Conservation (phyloP, 805 yeast genomes). For the Starmerella khaoyaiensis region DNA sequence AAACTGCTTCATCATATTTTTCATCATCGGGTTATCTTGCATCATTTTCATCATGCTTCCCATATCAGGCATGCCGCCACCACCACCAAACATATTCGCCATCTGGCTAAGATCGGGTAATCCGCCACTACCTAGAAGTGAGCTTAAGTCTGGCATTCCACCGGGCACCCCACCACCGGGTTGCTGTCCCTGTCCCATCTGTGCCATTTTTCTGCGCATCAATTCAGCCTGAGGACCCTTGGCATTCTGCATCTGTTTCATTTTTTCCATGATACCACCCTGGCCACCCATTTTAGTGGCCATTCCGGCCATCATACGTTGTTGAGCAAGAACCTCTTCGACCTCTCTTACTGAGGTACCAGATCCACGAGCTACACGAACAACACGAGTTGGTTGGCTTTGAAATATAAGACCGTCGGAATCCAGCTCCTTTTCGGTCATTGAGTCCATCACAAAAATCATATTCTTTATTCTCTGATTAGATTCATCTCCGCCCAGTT, state of each 20-base stretch:
- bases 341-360: constrained; percentile 89
- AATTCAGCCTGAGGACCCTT: constrained; percentile 35
- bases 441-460: constrained; percentile 88
- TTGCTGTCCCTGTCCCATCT: constrained; percentile 30
- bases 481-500: constrained; percentile 86
- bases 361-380: constrained; percentile 86
- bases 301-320: constrained; percentile 87
- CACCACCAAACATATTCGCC: constrained; percentile 48
- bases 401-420: constrained; percentile 74
- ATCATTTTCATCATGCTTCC: constrained; percentile 50
- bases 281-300: constrained; percentile 54
- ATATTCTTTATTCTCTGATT: constrained; percentile 70
- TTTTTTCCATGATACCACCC: constrained; percentile 40
- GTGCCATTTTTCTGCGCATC: constrained; percentile 34
- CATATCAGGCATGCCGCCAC: constrained; percentile 59
- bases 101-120: constrained; percentile 42
- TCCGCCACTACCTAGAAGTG: constrained; percentile 34
- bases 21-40: constrained; percentile 36
- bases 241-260: constrained; percentile 27
- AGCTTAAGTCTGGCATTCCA: constrained; percentile 22
- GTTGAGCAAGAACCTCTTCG: constrained; percentile 82
- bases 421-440: constrained; percentile 85
- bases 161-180: constrained; percentile 31
- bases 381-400: constrained; percentile 70
- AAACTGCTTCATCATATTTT: constrained; percentile 34